Conservation (phyloP, 805 yeast species). For the Ascoidea tarda region DNA sequence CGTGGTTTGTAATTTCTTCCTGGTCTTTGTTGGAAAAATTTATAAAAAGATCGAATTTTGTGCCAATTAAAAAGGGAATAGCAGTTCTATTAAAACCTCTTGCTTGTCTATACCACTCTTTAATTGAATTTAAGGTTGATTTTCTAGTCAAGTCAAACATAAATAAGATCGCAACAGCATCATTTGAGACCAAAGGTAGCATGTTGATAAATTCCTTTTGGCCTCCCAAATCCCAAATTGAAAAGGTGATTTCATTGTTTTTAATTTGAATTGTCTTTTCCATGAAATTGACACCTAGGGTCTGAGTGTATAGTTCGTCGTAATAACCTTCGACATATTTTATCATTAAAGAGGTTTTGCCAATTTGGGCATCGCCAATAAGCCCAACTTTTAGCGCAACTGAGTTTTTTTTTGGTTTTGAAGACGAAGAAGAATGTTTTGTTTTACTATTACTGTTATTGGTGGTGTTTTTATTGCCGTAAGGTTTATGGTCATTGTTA, state of each 20-base stretch:
- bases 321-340: conserved; percentile 92
- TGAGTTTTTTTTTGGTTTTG: conserved; percentile 16
- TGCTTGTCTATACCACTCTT: conserved; percentile 91
- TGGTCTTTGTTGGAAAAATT: conserved; percentile 72
- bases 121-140: conserved; percentile 72
- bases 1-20: conserved; percentile 67
- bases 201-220: conserved; percentile 89
- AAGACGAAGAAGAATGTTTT: neutral
- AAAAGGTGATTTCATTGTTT: conserved; percentile 77
- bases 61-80: conserved; percentile 82
- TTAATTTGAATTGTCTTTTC: conserved; percentile 77
- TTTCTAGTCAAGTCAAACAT: conserved; percentile 84
- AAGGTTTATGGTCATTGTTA: neutral
- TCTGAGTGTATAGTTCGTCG: conserved; percentile 85
- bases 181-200: conserved; percentile 86
- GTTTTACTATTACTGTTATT: neutral
- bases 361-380: conserved; percentile 92
- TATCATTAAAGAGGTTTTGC: conserved; percentile 93
- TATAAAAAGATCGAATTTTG: conserved; percentile 81
- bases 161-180: conserved; percentile 82
- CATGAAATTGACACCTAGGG: conserved; percentile 91
- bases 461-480: neutral
- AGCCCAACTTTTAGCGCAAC: conserved; percentile 79
- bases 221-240: conserved; percentile 95
- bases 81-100: conserved; percentile 84